phyloP scores from a whole-genome alignment of 495 filamentous ascomycete species.

The Cenococcum geophilum region DNA sequence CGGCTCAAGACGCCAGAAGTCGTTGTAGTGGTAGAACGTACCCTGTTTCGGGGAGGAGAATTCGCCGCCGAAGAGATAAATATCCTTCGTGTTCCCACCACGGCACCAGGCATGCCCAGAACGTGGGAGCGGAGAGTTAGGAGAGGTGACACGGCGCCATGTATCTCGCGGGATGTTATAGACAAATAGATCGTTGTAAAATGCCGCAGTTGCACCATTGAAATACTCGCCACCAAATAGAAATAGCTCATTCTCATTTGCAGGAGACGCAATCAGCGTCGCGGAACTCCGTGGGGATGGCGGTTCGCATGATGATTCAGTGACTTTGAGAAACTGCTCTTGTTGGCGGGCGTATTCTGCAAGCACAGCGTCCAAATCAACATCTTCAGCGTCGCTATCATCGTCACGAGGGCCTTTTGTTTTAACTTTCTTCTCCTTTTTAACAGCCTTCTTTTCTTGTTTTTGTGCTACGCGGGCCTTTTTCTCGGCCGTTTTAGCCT shows the following conservation, averaged over 20 bases:
- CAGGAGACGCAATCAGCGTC: constrained; percentile 74
- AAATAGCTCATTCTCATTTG: constrained; percentile 81
- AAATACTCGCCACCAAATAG: constrained; percentile 80
- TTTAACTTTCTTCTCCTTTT: constrained; percentile 54
- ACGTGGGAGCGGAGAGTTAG: constrained; percentile 84
- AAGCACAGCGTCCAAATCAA: constrained; percentile 95
- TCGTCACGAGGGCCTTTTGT: constrained; percentile 49
- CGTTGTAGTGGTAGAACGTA: constrained; percentile 98
- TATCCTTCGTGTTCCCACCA: constrained; percentile 72
- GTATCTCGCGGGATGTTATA: constrained; percentile 81
- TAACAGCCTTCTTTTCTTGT: constrained; percentile 58
- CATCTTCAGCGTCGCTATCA: constrained; percentile 80
- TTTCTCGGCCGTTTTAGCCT: constrained; percentile 57
- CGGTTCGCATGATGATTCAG: constrained; percentile 68
- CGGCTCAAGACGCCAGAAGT: constrained; percentile 90
- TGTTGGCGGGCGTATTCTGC: constrained; percentile 77
- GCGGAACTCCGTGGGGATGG: constrained; percentile 72
- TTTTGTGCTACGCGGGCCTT: constrained; percentile 56
- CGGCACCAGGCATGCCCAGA: constrained; percentile 91
- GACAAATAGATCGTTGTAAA: constrained; percentile 73
- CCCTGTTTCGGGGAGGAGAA: constrained; percentile 86
- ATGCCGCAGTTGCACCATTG: constrained; percentile 56
- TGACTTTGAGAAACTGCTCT: constrained; percentile 88
- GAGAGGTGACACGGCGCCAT: constrained; percentile 82
- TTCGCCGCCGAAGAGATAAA: constrained; percentile 88